These are phyloP conservation scores for Gossypium lobatum DNA, from an alignment of 441 rosid genomes.

Conservation along the genomic window DNA sequence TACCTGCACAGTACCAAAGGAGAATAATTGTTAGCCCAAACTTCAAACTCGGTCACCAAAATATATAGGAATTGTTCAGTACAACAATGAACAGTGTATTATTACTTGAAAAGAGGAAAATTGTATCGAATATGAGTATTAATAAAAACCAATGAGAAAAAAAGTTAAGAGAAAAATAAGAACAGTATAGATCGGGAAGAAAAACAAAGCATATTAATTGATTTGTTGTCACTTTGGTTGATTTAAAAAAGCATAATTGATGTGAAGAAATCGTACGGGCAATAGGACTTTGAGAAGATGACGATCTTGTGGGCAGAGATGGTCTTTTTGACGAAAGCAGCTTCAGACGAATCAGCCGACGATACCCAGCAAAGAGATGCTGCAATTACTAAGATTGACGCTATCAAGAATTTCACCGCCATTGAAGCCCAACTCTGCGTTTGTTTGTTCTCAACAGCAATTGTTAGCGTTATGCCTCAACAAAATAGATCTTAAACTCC, in stretches of 20 bases:
- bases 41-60: neutral
- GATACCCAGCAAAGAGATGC: conserved; percentile 25
- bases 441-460: neutral
- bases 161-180: neutral
- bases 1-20: conserved; percentile 35
- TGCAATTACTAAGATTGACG: conserved; percentile 17
- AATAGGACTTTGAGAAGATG: conserved; percentile 91
- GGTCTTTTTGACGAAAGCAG: conserved; percentile 58
- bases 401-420: conserved; percentile 20
- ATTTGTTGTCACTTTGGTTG: neutral
- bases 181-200: neutral
- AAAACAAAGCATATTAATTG: neutral
- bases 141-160: neutral
- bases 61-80: neutral
- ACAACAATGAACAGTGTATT: neutral
- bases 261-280: conserved; percentile 49
- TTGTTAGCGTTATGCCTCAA: neutral
- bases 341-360: conserved; percentile 29
- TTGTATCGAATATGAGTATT: neutral
- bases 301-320: conserved; percentile 75
- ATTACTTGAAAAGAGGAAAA: neutral
- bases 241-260: neutral
- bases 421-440: conserved; percentile 7
- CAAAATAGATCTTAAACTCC: neutral
- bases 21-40: neutral